Base-by-base conservation (phyloP, 805 yeast species). In the Myxozyma lipomycoides region DNA sequence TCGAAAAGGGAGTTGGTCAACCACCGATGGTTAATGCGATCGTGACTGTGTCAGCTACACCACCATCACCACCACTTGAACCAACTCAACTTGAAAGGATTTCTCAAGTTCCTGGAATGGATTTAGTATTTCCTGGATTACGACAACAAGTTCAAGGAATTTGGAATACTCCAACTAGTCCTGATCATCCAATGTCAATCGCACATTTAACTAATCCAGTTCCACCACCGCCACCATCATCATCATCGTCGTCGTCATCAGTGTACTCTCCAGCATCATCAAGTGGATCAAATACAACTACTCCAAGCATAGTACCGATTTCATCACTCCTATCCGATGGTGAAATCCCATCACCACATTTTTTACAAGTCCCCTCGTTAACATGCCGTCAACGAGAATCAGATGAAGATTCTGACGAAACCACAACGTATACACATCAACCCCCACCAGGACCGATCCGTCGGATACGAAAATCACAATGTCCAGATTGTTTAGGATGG, bases 401-500 rank as follows among this genome's bases (percentile, higher is more conserved):
- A 28, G 32, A 28, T 28, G 32, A 28, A 7, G 32, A 28, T 28
- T 7, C 7, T 12, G 32, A 28, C 12, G 32, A 28, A 28, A 7
- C 32, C 12, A 28, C 12, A 12, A 9, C 32, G 12, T 28, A 28
- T 28, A 28, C 32, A 7, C 32, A 28, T 28, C 38, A 21, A 12
- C 38, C 15, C 19, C 38, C 6, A 15, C 38, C n/a, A 35, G 38
- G 9, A 17, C 12, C 38, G 38, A 35, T 12, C 38, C n/a, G 38
- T 23, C 52, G 52, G n/a, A 30, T 52, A 15, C 79, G 78, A 67
- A 83, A 82, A 74, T 76, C 82, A 64, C 83, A 82, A 67, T 84
- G 93, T 62, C 83, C 85, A 0, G 79, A 78, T 47, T 84, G 93
- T 64, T 75, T 73, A 56, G 72, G 79, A 48, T 81, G 72, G 62